Base-by-base conservation (phyloP, 2,329 filamentous ascomycete genomes). In the Cladophialophora immunda region DNA sequence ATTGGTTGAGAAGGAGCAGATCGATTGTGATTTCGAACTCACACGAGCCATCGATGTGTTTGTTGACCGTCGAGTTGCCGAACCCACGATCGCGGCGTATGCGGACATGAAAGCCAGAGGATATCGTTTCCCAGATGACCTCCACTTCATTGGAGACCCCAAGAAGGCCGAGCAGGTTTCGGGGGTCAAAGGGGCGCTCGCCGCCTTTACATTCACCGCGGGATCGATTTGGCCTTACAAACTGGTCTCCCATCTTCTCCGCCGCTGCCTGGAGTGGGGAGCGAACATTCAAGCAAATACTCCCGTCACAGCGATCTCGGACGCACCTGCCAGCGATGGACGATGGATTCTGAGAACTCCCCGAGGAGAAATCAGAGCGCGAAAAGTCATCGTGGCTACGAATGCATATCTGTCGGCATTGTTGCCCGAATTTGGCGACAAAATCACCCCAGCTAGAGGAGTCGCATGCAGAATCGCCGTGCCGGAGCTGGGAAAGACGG, bases 381-480 rank as follows among this genome's bases (percentile, higher is more conserved):
- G 81, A 13, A 84, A 86, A 36, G 86, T 97, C 19, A 83, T 97
- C 22, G 84, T 97, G 11, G 90, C 92, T 3, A 94, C 91, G 0
- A 97, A 97, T 75, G 94, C 84, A 3, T 96, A 97, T 77, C 94
- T 92, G 0, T 91, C 92, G 0, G 84, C 88, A 66, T 83, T 97
- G 4, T 80, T 94, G 2, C 92, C 92, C 0, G 76, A 81, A 41
- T 90, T 94, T 72, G 82, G 86, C 6, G 87, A 89, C 71, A 83
- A 93, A 9, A 90, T 97, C 70, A 87, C 94, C 2, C 94, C 94
- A 0, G 89, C 92, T 2, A 83, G 91, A 27, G 93, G 92, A 0
- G 72, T 76, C 15, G 78, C 76, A 34, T 73, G 75, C 64, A 74
- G 76, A 5, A 78, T 79, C 25, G 89, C 94, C 0, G 63, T 68